These are phyloP conservation scores for Eutrema yunnanense DNA, from an alignment of 345 rosid species.

Conservation along the genomic window DNA sequence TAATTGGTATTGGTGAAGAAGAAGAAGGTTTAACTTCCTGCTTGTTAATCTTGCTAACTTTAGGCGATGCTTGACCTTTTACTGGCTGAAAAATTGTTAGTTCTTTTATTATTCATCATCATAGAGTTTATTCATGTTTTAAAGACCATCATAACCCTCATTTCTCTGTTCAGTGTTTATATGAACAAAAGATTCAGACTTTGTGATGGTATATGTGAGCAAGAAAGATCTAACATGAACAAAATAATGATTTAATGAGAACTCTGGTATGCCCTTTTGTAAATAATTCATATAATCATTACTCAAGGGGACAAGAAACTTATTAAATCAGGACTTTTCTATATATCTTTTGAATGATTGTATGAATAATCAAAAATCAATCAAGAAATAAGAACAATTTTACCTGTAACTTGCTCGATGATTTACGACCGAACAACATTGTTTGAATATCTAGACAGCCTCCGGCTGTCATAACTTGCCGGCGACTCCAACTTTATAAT, in stretches of 20 bases:
- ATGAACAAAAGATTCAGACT: not conserved
- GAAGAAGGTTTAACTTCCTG: constrained; percentile 23
- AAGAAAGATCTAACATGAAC: not conserved
- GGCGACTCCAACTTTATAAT: constrained; percentile 22
- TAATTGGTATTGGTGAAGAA: constrained; percentile 21
- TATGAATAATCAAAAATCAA: constrained; percentile 10
- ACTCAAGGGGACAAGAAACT: not conserved
- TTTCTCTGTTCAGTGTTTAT: too few relatives aligned
- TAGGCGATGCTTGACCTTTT: constrained; percentile 28
- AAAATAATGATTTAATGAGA: not conserved
- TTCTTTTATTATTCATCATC: not conserved
- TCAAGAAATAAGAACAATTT: not conserved
- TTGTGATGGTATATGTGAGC: not conserved
- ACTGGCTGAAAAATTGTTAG: constrained; percentile 17
- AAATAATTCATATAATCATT: not conserved
- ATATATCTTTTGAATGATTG: not conserved
- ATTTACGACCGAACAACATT: constrained; percentile 40
- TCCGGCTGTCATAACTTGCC: constrained; percentile 33
- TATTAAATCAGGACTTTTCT: not conserved
- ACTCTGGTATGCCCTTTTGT: not conserved
- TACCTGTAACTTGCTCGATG: constrained; percentile 42
- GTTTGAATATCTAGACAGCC: constrained; percentile 39
- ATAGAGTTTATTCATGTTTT: not conserved
- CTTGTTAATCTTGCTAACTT: constrained; percentile 30
- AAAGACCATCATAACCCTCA: not conserved